Evolutionary conservation across 1,284 basidiomycete genomes (phyloP).

Genomic region (Ganoderma leucocontextum): DNA sequence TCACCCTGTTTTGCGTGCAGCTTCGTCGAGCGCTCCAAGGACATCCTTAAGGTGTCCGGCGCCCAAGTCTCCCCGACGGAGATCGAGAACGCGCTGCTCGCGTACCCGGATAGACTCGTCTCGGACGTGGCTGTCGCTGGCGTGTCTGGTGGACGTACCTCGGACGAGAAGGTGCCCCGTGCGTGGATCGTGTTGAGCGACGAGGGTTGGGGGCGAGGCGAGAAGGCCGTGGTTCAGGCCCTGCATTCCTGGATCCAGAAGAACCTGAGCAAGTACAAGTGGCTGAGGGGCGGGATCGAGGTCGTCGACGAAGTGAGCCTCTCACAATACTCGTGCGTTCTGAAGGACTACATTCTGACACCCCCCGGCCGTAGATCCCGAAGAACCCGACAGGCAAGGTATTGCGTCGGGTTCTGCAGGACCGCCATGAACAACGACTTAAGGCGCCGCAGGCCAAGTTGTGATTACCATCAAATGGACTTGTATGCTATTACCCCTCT

Average conservation of each 20-base stretch:
- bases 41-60: slow-evolving; percentile 78
- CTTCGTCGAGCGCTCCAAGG: slow-evolving; percentile 72
- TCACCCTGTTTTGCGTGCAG: slow-evolving; percentile 39
- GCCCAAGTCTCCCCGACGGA: slow-evolving; percentile 79
- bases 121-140: slow-evolving; percentile 73
- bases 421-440: slow-evolving; percentile 54
- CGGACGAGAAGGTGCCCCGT: slow-evolving; percentile 73
- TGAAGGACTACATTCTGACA: background rate
- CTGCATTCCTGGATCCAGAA: slow-evolving; percentile 68
- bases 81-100: slow-evolving; percentile 68
- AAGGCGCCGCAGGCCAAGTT: slow-evolving; percentile 26
- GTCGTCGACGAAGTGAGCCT: slow-evolving; percentile 63
- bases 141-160: slow-evolving; percentile 69
- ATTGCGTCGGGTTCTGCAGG: slow-evolving; percentile 63
- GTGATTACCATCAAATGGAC: slow-evolving; percentile 4
- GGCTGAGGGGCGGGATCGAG: slow-evolving; percentile 73
- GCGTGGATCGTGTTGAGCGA: slow-evolving; percentile 77
- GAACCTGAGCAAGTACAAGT: slow-evolving; percentile 74
- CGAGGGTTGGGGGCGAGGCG: slow-evolving; percentile 57
- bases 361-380: slow-evolving; percentile 56
- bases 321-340: background rate
- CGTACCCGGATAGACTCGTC: slow-evolving; percentile 65
- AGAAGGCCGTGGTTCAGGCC: slow-evolving; percentile 49
- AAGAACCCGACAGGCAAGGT: slow-evolving; percentile 78
- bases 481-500: background rate